Base-by-base conservation (phyloP, 345 rosid genomes). In the Rhizophora apiculata region DNA sequence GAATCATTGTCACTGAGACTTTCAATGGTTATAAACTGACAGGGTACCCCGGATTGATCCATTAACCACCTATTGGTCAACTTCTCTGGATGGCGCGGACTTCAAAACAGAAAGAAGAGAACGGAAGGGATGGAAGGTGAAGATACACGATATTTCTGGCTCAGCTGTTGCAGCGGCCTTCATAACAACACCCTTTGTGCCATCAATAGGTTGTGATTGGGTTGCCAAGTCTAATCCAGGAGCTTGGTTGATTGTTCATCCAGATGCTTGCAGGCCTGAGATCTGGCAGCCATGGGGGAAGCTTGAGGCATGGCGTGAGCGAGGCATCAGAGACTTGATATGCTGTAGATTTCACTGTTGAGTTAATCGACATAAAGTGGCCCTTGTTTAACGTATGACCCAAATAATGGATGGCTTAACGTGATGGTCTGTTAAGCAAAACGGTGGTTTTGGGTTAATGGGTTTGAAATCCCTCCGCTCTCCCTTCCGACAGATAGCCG, bases 251-350 rank as follows among this genome's bases (percentile, higher is more conserved):
- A 92, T 93, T 58, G 97, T 93, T 67, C 79, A 88, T 48, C 96
- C 97, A 15, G 98, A 91, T 80, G 79, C 81, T 7, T 86, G 85
- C 69, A 78, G 92, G 68, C 88, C 96, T 3, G 92, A 87, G 79
- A 86, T 92, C 86, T 93, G 97, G 98, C 88, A 88, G 77, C 98
- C 98, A 8, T 93, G 98, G 97, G 97, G 97, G 79, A 93, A 86
- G 84, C 92, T 93, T 0, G 96, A 93, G 78, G 96, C 90, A 4
- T 93, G 98, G 98, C 92, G 96, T 6, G 98, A 93, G 76, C 96
- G 98, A 3, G 94, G 98, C 66, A 78, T 89, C 57, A 84, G 97
- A 76, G 97, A 93, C 80, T 83, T 94, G 0, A 70, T 93, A 2
- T 93, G 97, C 82, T 89, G 94, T 79, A 82, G 94, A 52, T 93